Evolutionary conservation across 352 stramenopile species (phyloP), one percentile per base, ranked within the genome.

Genomic region (Phytopythium ostracodes): DNA sequence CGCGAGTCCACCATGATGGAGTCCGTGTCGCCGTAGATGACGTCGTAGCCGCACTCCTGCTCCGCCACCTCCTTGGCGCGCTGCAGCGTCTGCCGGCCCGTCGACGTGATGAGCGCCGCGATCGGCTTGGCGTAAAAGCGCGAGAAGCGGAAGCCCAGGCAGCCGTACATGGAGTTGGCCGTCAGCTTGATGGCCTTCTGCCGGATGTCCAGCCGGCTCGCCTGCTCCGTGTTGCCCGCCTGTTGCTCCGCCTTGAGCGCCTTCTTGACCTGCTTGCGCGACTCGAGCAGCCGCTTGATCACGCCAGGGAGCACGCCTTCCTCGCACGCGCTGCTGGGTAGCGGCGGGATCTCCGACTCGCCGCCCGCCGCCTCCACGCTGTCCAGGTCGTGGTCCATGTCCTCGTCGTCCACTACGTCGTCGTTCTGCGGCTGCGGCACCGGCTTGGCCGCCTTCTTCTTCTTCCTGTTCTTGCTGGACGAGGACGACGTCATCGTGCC

Each of bases 1-100:
- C 53, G 53, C 5, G 53, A 59, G 70, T 97, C 84, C 60, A 99
- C 98, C 98, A 99, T 99, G 73, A 99, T 99, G 49, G 93, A 99
- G 79, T 99, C 98, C n/a, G 98, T 99, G 81, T 99, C 98, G 74
- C 98, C 98, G 70, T 99, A 99, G 56, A 99, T 98, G 3, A 99
- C 98, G 63, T 99, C 97, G 50, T 99, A 95, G 33, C 96, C 96
- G 63, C 99, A 96, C 63, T 98, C 86, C 57, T 98, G 89, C 69
- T 99, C 93, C 4, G 97, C 94, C 40, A 99, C 88, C 66, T 99
- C 94, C 60, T 99, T 98, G 0, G 98, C 99, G 44, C 92, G 81
- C 75, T 99, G 96, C 24, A 99, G 79, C 35, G 98, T 99, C 72
- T 99, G 96, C 35, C 98, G 90, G 50, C 98, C 98, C 67, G 98